Base-by-base conservation (phyloP, 1,139 yeast species). In the Suhomyces coccinellae region DNA sequence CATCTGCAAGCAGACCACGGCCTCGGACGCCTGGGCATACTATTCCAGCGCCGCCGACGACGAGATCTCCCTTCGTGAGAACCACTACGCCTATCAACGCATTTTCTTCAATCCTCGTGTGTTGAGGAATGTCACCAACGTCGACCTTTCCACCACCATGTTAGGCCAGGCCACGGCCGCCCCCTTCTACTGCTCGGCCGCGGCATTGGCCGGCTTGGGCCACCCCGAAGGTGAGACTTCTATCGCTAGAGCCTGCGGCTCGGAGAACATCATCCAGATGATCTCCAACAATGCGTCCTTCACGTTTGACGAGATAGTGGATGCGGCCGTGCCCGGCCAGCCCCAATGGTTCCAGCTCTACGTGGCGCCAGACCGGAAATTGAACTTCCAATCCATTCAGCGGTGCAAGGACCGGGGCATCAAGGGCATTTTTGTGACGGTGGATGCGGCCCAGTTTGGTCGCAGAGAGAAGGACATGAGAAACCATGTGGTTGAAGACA, bases 371-470 rank as follows among this genome's bases (percentile, higher is more conserved):
- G 77, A 77, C 50, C 76, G 93, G 39, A 71, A 73, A 9, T 67
- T 85, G 42, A 83, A 91, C 36, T 69, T 71, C 41, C 65, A 72
- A 35, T 73, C 87, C 53, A 81, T 88, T 29, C 73, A 75, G 52
- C 85, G 85, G 54, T 95, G 93, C 1, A 95, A 86, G 61, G 58
- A 67, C 38, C 67, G 88, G 38, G 96, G 96, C 0, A 74, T 86
- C 58, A 84, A 83, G 58, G 96, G 91, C 1, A 71, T 89, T 14
- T 87, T 87, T 61, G 80, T 89, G 44, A 89, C 96, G 0, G 97
- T 90, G 3, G 98, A 91, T 68, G 96, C 97, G 0, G 97, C 97
- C 4, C 88, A 87, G 52, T 75, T 90, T 46, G 98, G 98, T n/a
- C 80, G 95, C 54, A 81, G 98, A 56, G 97, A 91, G 64, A 76